Conservation (phyloP, 257 asterid genomes). For the Jaltomata sinuosa region DNA sequence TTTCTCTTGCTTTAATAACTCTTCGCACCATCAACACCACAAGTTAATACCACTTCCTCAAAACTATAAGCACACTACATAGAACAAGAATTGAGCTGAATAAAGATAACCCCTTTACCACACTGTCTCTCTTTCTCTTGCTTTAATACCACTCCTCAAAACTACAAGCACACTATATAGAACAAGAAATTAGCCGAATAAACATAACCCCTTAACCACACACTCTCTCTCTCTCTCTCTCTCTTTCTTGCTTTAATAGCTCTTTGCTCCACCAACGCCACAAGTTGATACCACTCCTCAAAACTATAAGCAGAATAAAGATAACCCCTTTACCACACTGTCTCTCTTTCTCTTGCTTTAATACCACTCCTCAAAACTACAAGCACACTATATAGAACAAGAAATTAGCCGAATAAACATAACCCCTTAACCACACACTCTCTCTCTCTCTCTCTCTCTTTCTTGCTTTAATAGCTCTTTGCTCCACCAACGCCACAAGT, state of each 20-base stretch:
- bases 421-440: background rate
- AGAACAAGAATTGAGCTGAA: background rate
- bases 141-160: background rate
- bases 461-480: background rate
- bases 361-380: background rate
- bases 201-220: background rate
- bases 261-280: background rate
- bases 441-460: background rate
- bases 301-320: background rate
- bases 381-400: background rate
- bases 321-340: background rate
- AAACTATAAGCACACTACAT: background rate
- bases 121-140: no score
- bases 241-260: no score
- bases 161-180: background rate
- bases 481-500: background rate
- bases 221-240: no score
- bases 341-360: background rate
- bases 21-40: background rate
- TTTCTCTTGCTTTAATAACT: background rate
- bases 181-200: background rate
- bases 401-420: background rate
- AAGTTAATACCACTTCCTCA: background rate
- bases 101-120: background rate
- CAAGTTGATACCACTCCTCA: background rate